Percentiles rank a stretch among this genome's conserved stretches.
Evolutionary conservation across 2,329 filamentous ascomycete genomes (phyloP).

Genomic region (Bipolaris gigantea): DNA sequence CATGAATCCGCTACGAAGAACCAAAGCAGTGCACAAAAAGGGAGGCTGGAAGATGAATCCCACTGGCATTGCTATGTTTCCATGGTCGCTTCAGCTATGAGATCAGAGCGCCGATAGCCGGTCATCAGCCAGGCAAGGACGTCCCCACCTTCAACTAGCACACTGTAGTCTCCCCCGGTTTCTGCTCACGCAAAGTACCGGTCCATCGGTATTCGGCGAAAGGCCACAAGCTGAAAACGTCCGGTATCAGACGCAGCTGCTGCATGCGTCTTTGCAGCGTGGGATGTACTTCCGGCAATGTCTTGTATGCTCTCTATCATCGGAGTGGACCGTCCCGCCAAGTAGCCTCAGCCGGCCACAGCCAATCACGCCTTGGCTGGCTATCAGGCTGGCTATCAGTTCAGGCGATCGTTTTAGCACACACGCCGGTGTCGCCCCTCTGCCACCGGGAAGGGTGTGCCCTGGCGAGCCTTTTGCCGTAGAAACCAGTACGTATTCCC

Average conservation of each 20-base stretch:
- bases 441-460: constrained; percentile 19
- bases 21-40: background rate
- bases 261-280: constrained; percentile 11
- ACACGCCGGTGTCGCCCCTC: constrained; percentile 23
- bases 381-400: constrained; percentile 37
- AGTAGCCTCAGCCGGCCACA: constrained; percentile 17
- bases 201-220: constrained; percentile 37
- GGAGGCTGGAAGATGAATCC: background rate
- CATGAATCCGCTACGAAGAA: no score
- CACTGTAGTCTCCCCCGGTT: background rate
- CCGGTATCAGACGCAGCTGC: constrained; percentile 13
- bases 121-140: background rate
- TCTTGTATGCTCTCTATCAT: constrained; percentile 19
- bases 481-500: constrained; percentile 27
- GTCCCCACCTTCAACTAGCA: background rate
- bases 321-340: constrained; percentile 36
- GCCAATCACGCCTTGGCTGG: constrained; percentile 29
- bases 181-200: constrained; percentile 8
- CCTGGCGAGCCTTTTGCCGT: constrained; percentile 22
- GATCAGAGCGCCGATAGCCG: constrained; percentile 1
- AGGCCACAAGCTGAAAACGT: constrained; percentile 7
- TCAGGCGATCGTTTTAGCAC: constrained; percentile 35
- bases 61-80: background rate
- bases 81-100: background rate
- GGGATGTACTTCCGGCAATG: constrained; percentile 21